Conservation (phyloP, 2,329 filamentous ascomycete genomes). For the Metarhizium robertsii region DNA sequence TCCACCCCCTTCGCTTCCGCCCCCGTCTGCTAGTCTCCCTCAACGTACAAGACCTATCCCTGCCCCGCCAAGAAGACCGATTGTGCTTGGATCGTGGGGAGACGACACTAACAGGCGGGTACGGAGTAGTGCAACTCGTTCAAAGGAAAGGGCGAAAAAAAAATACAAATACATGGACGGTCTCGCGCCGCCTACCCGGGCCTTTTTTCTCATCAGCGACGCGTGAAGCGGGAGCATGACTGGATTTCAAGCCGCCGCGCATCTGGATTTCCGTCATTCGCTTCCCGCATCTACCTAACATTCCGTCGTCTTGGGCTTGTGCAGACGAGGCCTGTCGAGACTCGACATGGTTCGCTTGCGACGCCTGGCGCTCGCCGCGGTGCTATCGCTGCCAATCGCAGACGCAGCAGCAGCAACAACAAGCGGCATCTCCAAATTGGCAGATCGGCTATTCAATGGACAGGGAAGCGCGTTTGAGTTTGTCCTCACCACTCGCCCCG, state of each 20-base stretch:
- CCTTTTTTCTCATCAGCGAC: neutral
- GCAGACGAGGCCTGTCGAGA: neutral
- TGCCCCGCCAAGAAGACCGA: no score
- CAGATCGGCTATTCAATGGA: conserved; percentile 9
- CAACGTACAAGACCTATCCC: no score
- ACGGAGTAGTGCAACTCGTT: no score
- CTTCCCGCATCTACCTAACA: neutral
- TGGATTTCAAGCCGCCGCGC: no score
- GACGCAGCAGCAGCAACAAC: conserved; percentile 1
- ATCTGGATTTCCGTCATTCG: neutral
- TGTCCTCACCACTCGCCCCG: conserved; percentile 5
- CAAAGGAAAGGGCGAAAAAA: no score
- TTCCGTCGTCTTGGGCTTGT: neutral
- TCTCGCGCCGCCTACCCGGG: no score
- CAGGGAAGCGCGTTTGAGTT: conserved; percentile 10
- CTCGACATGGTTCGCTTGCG: neutral
- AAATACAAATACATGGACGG: no score
- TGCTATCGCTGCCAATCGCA: neutral
- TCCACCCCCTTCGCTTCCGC: neutral
- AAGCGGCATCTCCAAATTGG: conserved; percentile 9
- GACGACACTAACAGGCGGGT: no score
- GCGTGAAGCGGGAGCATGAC: neutral
- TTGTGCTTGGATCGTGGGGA: no score
- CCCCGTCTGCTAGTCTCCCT: no score
- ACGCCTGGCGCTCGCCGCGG: neutral